Evolutionary conservation across 177 flowering plant genomes (phyloP).

Genomic region (Vitis hybrid): DNA sequence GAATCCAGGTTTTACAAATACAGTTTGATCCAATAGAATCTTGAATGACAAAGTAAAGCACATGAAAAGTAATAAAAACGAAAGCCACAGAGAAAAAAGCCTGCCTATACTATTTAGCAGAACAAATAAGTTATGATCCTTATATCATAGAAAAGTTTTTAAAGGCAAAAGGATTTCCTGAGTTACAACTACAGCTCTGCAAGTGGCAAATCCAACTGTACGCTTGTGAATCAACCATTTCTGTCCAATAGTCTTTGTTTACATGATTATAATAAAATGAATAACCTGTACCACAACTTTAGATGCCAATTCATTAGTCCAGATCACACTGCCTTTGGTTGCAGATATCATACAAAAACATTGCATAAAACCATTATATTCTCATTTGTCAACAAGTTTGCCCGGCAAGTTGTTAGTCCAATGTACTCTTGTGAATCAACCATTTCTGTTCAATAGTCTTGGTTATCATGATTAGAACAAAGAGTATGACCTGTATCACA

Average conservation of each 20-base stretch:
- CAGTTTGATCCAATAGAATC: no score
- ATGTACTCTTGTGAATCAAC: conserved; percentile 25
- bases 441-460: conserved; percentile 33
- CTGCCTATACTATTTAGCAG: no score
- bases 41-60: no score
- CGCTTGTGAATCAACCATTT: conserved; percentile 29
- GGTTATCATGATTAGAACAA: conserved; percentile 32
- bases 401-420: conserved; percentile 24
- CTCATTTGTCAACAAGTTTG: conserved; percentile 7
- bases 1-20: no score
- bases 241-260: conserved; percentile 34
- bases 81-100: no score
- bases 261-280: conserved; percentile 27
- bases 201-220: conserved; percentile 19
- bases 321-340: conserved; percentile 11
- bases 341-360: conserved; percentile 5
- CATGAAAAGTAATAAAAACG: no score
- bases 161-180: neutral
- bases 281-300: conserved; percentile 7
- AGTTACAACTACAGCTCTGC: conserved; percentile 6
- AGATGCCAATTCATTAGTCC: conserved; percentile 10
- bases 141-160: conserved; percentile 9
- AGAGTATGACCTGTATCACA: conserved; percentile 50
- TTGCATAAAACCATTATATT: conserved; percentile 12
- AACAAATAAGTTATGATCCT: conserved; percentile 3